A percentile compares a stretch with the other conserved stretches of the same genome.
phyloP scores from a whole-genome alignment of 2,329 filamentous ascomycete species.

The Ampelomyces quisqualis region DNA sequence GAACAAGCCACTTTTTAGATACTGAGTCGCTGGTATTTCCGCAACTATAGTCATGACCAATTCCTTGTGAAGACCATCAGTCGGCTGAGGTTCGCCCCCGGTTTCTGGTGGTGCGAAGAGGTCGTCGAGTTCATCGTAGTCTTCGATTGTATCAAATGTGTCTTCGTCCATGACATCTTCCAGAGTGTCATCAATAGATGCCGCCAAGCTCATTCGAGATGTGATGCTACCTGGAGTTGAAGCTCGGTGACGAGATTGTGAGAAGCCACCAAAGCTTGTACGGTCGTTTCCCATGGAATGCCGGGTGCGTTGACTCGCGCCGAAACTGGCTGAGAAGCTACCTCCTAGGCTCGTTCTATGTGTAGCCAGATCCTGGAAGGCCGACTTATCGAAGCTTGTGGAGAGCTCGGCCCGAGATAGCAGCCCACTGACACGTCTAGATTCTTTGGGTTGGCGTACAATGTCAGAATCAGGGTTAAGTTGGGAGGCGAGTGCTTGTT shows the following conservation, averaged over 20 bases:
- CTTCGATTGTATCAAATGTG: constrained; percentile 42
- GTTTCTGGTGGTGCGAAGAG: constrained; percentile 38
- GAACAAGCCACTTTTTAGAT: constrained; percentile 32
- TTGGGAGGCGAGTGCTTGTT: constrained; percentile 52
- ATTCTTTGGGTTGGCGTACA: constrained; percentile 58
- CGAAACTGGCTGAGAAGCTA: constrained; percentile 49
- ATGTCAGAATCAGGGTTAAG: constrained; percentile 52
- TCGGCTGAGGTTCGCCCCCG: constrained; percentile 32
- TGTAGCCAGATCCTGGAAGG: constrained; percentile 72
- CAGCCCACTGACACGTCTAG: constrained; percentile 87
- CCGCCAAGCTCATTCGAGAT: constrained; percentile 42
- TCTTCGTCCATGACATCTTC: constrained; percentile 44
- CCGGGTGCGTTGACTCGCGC: constrained; percentile 59
- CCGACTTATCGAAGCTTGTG: constrained; percentile 75
- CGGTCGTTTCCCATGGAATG: constrained; percentile 74
- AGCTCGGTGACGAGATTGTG: constrained; percentile 51
- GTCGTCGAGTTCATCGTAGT: constrained; percentile 44
- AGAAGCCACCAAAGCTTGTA: constrained; percentile 56
- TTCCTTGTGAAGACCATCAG: constrained; percentile 44
- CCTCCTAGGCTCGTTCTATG: constrained; percentile 43
- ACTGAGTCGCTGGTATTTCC: constrained; percentile 35
- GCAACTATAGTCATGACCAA: constrained; percentile 41
- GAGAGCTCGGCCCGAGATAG: constrained; percentile 84
- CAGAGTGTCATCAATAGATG: constrained; percentile 42
- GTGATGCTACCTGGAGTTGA: constrained; percentile 55